Conservation (phyloP, 257 asterid species). For the Solanum boliviense region DNA sequence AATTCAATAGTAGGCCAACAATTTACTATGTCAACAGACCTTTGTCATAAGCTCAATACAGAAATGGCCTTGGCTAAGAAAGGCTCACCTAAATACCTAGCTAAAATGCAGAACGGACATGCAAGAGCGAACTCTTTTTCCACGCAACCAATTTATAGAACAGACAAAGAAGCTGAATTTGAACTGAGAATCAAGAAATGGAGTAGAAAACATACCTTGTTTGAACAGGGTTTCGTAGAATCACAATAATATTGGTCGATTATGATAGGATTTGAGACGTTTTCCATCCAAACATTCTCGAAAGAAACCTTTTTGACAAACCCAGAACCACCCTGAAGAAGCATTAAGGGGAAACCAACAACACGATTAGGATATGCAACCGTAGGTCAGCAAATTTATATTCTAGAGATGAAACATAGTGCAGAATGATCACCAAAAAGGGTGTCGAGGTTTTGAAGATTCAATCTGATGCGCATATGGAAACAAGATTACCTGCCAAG, state of each 20-base stretch:
- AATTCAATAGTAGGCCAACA: background rate
- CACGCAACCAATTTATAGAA: background rate
- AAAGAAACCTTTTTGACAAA: conserved; percentile 49
- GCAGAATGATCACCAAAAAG: background rate
- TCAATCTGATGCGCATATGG: background rate
- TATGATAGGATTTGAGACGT: conserved; percentile 82
- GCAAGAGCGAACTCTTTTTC: background rate
- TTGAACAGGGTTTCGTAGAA: conserved; percentile 41
- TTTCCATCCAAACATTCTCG: conserved; percentile 59
- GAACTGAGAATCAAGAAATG: background rate
- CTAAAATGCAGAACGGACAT: background rate
- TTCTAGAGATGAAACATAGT: background rate
- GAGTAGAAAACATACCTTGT: conserved; percentile 43
- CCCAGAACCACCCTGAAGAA: conserved; percentile 79
- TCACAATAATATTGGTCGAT: conserved; percentile 85
- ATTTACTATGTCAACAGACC: background rate
- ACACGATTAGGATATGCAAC: background rate
- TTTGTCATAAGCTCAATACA: background rate
- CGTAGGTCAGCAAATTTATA: background rate
- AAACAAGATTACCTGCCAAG: conserved; percentile 66
- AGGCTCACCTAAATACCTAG: background rate
- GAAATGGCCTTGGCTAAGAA: background rate
- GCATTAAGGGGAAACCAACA: background rate
- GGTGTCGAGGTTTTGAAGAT: background rate
- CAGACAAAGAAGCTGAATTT: background rate